These are phyloP conservation scores for Haplosporangium gracile DNA, from an alignment of 192 early-diverging fungal species.

Conservation along the genomic window DNA sequence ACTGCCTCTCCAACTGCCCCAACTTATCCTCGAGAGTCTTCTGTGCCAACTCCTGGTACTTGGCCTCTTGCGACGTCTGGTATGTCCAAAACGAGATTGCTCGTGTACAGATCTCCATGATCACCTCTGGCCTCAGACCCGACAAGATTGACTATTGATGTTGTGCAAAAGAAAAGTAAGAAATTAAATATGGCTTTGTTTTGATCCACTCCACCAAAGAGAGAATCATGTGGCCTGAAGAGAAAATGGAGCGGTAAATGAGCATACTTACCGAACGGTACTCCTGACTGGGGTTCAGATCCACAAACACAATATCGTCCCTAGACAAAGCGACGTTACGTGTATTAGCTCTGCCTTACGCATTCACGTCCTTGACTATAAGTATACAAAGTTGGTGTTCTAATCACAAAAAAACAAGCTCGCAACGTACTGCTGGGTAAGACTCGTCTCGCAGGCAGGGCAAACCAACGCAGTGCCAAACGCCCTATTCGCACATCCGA, in stretches of 20 bases:
- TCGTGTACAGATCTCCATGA: conserved; percentile 76
- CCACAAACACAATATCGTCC: conserved; percentile 68
- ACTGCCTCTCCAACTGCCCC: conserved; percentile 42
- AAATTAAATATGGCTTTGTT: background rate
- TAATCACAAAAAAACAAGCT: background rate
- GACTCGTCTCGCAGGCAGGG: conserved; percentile 71
- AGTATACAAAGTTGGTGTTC: background rate
- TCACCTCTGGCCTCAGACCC: conserved; percentile 70
- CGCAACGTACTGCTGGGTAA: conserved; percentile 62
- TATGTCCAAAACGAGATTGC: conserved; percentile 77
- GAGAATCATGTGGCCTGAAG: background rate
- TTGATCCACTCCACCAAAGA: background rate
- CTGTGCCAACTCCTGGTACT: conserved; percentile 52
- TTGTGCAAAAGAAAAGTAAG: no score
- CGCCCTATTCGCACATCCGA: conserved; percentile 65
- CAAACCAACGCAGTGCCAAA: conserved; percentile 68
- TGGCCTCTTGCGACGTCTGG: conserved; percentile 71
- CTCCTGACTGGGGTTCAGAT: conserved; percentile 71
- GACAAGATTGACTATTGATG: conserved; percentile 69
- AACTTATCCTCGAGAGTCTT: conserved; percentile 57
- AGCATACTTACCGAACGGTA: conserved; percentile 67
- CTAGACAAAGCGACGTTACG: conserved; percentile 23
- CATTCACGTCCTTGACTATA: background rate
- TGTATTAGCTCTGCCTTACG: background rate
- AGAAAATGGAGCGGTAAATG: background rate